Evolutionary conservation across 352 stramenopile genomes (phyloP).

Genomic region (Pythium rhizo-oryzae): DNA sequence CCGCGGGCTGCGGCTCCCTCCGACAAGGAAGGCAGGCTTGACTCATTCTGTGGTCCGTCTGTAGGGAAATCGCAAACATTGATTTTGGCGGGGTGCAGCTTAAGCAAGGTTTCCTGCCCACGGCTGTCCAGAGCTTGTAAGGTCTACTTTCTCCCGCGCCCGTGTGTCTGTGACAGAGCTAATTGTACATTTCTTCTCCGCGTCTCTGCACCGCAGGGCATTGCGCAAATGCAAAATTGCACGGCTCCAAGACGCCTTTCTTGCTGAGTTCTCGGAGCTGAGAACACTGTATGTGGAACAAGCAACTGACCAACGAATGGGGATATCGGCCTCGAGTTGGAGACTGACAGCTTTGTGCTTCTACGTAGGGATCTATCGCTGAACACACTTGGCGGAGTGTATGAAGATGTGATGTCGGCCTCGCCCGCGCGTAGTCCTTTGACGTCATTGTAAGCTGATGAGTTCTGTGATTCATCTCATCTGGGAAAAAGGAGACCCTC

Average conservation of each 20-base stretch:
- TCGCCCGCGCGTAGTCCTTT: constrained; percentile 29
- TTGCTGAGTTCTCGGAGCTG: constrained; percentile 6
- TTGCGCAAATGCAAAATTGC: constrained; percentile 11
- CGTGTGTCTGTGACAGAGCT: too few species aligned
- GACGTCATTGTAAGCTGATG: constrained; percentile 36
- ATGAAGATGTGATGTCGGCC: constrained; percentile 29
- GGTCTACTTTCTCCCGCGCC: too few species aligned
- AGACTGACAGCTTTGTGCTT: neutral
- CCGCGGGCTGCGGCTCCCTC: too few species aligned
- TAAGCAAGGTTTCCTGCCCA: constrained; percentile 5
- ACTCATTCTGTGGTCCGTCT: too few species aligned
- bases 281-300: neutral
- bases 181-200: too few species aligned
- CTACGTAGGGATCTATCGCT: constrained; percentile 40
- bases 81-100: constrained; percentile 5
- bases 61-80: constrained; percentile 15
- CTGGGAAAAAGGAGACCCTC: too few species aligned
- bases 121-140: constrained; percentile 5
- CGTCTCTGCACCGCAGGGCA: neutral
- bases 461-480: too few species aligned
- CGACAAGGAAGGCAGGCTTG: neutral
- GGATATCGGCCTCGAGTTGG: too few species aligned
- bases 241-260: neutral
- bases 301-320: too few species aligned
- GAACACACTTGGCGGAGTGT: constrained; percentile 38